A percentile compares a stretch with the other conserved stretches of the same genome.
Evolutionary conservation across 495 filamentous ascomycete genomes (phyloP).

Genomic region (Chaetomium tenue): DNA sequence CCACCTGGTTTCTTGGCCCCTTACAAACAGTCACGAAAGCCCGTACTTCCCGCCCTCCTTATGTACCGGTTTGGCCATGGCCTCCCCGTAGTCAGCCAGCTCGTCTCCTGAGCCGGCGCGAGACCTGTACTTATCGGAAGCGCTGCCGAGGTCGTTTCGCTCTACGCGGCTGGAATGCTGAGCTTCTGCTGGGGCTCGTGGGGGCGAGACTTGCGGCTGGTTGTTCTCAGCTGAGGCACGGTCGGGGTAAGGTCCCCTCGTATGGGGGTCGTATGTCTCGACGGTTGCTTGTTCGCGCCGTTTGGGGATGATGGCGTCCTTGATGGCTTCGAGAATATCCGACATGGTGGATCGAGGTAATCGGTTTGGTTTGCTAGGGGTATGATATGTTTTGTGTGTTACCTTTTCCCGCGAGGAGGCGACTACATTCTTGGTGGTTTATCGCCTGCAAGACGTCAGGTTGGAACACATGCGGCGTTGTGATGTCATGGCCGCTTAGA

Average conservation of each 20-base stretch:
- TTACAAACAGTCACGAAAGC: background rate
- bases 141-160: slow-evolving; percentile 32
- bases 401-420: too few relatives aligned
- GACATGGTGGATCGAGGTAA: slow-evolving; percentile 27
- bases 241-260: slow-evolving; percentile 30
- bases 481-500: too few relatives aligned
- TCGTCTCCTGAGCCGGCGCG: slow-evolving; percentile 41
- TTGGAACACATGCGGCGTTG: too few relatives aligned
- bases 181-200: slow-evolving; percentile 6
- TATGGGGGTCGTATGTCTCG: slow-evolving; percentile 28
- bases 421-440: too few relatives aligned
- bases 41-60: slow-evolving; percentile 19
- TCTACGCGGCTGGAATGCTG: slow-evolving; percentile 6
- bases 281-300: slow-evolving; percentile 31
- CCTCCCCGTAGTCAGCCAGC: slow-evolving; percentile 12
- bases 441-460: too few relatives aligned
- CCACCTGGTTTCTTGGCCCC: background rate
- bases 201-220: slow-evolving; percentile 11
- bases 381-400: background rate
- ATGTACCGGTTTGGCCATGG: slow-evolving; percentile 14
- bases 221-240: background rate
- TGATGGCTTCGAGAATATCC: slow-evolving; percentile 31
- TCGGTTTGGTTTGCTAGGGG: too few relatives aligned
- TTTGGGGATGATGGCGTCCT: slow-evolving; percentile 29
- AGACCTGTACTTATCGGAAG: slow-evolving; percentile 33